Evolutionary conservation across 2,329 filamentous ascomycete species (phyloP), one percentile per base, ranked within the genome.

Genomic region (Trichoderma guizhouense): DNA sequence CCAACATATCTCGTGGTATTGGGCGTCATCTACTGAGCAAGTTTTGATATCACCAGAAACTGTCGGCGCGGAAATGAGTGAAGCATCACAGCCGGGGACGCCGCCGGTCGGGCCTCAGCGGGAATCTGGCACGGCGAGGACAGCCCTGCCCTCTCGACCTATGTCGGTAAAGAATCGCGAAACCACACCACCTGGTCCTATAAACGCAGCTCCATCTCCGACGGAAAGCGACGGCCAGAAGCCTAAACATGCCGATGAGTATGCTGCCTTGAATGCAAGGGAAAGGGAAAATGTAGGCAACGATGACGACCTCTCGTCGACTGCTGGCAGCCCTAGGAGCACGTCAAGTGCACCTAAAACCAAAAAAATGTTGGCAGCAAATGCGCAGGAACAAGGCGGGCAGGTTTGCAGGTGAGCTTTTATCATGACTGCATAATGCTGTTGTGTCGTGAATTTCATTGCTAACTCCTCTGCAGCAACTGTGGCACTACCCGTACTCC

Each of bases 401-500:
- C 91, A 93, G 79, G 84, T 92, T 60, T 93, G 91, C 89, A 93
- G 91, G 91, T 92, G 83, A 78, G 86, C 77, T 58, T 26, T 2
- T 39, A 26, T 43, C 30, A 36, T 47, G 26, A 30, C 39, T 28
- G 14, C 21, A 3, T 9, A 30, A 39, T 39, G 26, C 15, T 62
- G 62, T 34, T 68, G 14, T n/a, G 53, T 43, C 34, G 14, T 71
- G 28, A 18, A 51, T 64, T 15, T 5, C 34, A 28, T 69, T 32
- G 51, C 60, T 73, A 11, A 73, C 26, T 32, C 58, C 72, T 76
- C 68, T 63, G 39, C 74, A 99, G 96, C 80, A 99, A 99, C 82
- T 99, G 96, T 80, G 92, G 92, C 72, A 98, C 96, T 18, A 98
- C 94, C 67, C 91, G 92, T 80, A 99, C 96, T 61, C 96, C 96